These are phyloP conservation scores for Sclerospora graminicola DNA, from an alignment of 352 stramenopile species.

Conservation along the genomic window DNA sequence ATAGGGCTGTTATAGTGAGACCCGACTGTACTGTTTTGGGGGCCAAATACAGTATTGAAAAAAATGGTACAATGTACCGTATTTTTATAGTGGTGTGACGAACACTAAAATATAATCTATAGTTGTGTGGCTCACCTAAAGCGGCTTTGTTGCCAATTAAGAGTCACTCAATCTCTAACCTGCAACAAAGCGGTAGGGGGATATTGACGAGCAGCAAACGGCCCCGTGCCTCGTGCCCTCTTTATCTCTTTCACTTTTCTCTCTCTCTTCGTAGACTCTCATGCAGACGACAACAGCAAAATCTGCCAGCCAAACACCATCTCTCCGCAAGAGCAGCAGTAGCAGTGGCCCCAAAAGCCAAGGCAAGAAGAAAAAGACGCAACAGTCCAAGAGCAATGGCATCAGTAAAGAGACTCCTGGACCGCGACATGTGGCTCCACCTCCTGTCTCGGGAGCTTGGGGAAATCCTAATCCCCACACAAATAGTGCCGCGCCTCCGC, in stretches of 20 bases:
- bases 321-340: constrained; percentile 15
- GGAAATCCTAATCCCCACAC: constrained; percentile 12
- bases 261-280: neutral
- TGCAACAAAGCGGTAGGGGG: constrained; percentile 7
- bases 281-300: constrained; percentile 20
- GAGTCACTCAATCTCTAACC: neutral
- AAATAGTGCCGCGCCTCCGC: constrained; percentile 15
- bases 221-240: constrained; percentile 8
- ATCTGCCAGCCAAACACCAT: constrained; percentile 3
- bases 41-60: no score
- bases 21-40: no score
- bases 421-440: constrained; percentile 14
- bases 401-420: constrained; percentile 12
- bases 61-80: no score
- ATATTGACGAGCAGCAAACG: constrained; percentile 12
- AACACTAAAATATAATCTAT: no score
- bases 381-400: constrained; percentile 12
- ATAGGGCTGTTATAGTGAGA: no score
- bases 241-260: neutral
- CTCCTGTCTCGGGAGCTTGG: constrained; percentile 30
- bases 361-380: constrained; percentile 34
- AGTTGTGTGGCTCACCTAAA: no score
- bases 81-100: no score
- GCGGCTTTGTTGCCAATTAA: neutral
- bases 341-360: constrained; percentile 14